Evolutionary conservation across 1,139 yeast species (phyloP).

Genomic region (Saccharomycopsis crataegensis): DNA sequence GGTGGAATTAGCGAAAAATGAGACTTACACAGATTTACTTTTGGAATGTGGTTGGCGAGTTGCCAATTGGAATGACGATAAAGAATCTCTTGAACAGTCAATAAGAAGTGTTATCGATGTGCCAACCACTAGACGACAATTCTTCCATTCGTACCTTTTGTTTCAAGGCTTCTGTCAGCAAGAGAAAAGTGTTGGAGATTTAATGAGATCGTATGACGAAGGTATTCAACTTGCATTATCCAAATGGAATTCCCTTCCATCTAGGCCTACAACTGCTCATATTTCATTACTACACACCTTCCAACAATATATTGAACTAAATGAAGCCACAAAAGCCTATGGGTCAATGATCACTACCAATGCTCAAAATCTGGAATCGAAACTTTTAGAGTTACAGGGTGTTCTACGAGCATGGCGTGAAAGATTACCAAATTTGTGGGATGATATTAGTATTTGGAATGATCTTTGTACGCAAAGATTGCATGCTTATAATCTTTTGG

Average conservation of each 20-base stretch:
- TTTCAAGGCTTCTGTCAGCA: constrained; percentile 92
- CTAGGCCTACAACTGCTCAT: constrained; percentile 75
- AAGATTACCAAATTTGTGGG: constrained; percentile 93
- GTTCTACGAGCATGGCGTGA: constrained; percentile 98
- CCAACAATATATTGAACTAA: constrained; percentile 95
- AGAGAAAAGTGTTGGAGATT: constrained; percentile 70
- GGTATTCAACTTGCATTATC: constrained; percentile 90
- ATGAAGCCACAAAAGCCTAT: constrained; percentile 95
- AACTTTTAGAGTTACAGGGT: constrained; percentile 88
- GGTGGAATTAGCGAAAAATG: constrained; percentile 95
- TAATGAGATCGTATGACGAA: constrained; percentile 85
- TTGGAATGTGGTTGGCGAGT: constrained; percentile 99
- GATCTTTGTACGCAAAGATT: constrained; percentile 98
- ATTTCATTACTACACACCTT: constrained; percentile 85
- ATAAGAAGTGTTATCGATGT: constrained; percentile 97
- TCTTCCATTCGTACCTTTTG: constrained; percentile 88
- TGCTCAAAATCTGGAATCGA: constrained; percentile 84
- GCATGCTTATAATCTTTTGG: constrained; percentile 95
- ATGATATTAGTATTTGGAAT: constrained; percentile 95
- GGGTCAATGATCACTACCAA: constrained; percentile 84
- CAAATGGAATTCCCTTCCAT: constrained; percentile 90
- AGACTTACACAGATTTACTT: constrained; percentile 89
- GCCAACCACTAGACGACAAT: constrained; percentile 94
- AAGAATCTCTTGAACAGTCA: constrained; percentile 90
- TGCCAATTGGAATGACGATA: constrained; percentile 96